Conservation (phyloP, 495 filamentous ascomycete species). For the Venustampulla echinocandica region DNA sequence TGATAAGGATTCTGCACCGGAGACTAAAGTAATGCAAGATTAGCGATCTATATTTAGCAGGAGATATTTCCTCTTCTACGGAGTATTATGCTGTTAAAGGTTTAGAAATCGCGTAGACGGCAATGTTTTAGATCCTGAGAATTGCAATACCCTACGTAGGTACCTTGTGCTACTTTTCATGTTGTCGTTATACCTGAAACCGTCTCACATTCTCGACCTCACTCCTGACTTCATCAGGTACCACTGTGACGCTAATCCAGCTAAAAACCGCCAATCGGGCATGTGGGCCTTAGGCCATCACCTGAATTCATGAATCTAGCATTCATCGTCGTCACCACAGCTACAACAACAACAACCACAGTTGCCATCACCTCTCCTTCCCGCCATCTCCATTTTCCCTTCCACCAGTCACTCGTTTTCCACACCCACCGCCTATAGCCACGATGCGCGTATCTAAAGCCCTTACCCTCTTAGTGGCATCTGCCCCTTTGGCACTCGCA, state of each 20-base stretch:
- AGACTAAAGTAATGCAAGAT: neutral
- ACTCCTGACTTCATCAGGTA: no score
- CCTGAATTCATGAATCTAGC: slow-evolving; percentile 3
- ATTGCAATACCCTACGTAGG: no score
- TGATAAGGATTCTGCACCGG: neutral
- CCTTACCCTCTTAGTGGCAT: slow-evolving; percentile 28
- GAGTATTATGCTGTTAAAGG: no score
- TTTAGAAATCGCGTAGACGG: no score
- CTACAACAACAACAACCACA: neutral
- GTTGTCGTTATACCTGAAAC: no score
- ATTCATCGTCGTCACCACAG: neutral
- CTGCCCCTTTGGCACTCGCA: slow-evolving; percentile 40
- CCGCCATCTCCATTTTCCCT: neutral
- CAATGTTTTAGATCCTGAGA: no score
- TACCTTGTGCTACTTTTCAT: no score
- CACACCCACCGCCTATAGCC: neutral
- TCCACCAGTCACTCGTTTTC: slow-evolving; percentile 21
- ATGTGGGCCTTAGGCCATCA: slow-evolving; percentile 3
- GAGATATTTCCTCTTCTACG: no score
- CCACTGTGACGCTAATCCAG: no score
- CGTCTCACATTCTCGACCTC: no score
- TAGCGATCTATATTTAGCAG: neutral
- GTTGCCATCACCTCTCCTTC: neutral
- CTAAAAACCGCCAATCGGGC: slow-evolving; percentile 9
- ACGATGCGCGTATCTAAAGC: slow-evolving; percentile 15